These are phyloP conservation scores for Populus pruinosa DNA, from an alignment of 345 rosid genomes.

Conservation along the genomic window DNA sequence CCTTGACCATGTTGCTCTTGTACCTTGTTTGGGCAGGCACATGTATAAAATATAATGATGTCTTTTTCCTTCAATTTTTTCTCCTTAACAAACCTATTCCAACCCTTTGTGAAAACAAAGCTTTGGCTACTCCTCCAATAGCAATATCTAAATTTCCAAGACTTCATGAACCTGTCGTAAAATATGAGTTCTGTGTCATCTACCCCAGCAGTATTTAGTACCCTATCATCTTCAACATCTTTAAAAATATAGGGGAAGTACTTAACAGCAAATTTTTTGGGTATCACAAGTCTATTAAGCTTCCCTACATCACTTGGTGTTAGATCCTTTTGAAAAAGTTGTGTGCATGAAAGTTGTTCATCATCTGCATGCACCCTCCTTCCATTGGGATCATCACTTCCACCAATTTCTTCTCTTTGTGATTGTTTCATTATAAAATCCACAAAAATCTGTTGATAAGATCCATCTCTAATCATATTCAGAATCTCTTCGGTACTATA, in stretches of 20 bases:
- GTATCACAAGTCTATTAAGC: constrained; percentile 29
- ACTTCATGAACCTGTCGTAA: constrained; percentile 23
- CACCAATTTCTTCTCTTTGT: neutral
- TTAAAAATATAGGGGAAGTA: constrained; percentile 17
- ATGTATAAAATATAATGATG: constrained; percentile 16
- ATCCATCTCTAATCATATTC: constrained; percentile 49
- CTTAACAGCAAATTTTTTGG: constrained; percentile 25
- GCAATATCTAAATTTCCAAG: constrained; percentile 29
- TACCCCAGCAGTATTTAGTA: neutral
- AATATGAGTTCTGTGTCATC: constrained; percentile 22
- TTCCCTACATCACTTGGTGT: constrained; percentile 35
- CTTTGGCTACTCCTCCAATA: constrained; percentile 33
- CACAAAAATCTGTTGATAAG: constrained; percentile 16
- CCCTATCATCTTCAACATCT: neutral
- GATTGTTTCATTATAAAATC: constrained; percentile 17
- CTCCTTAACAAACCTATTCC: constrained; percentile 32
- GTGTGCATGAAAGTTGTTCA: constrained; percentile 10
- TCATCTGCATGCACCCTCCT: neutral
- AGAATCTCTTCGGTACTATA: constrained; percentile 37
- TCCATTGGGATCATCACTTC: neutral
- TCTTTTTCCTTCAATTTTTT: constrained; percentile 25
- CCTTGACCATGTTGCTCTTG: constrained; percentile 5
- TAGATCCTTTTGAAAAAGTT: constrained; percentile 21
- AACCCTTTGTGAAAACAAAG: constrained; percentile 31
- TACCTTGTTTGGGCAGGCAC: constrained; percentile 11